Evolutionary conservation across 106 monocot genomes (phyloP), one percentile per base, ranked within the genome.

Genomic region (Platanthera guangdongensis): DNA sequence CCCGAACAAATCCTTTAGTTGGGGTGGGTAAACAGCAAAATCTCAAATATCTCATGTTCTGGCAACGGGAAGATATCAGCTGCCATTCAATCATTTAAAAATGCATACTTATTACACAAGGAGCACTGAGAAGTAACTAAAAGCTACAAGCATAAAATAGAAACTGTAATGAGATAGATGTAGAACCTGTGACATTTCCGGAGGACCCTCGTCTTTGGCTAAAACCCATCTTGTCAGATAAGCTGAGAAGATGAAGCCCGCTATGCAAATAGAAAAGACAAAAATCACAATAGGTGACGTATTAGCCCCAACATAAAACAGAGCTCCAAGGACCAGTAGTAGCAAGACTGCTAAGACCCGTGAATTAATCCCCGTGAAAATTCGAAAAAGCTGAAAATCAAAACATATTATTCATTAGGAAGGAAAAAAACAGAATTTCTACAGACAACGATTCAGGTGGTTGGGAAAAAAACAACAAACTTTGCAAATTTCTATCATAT

Each of bases 181-280:
- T 80, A 73, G n/a, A 88, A 96, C 96, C 90, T 96, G 79, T 70
- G 65, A 79, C 96, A 96, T 96, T 83, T 96, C 96, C 51, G 94
- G 92, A 75, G 99, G 94, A 0, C 99, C 99, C 78, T 99, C 99
- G 75, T 99, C 99, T 77, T 99, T 99, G 28, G 89, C 87, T 78
- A 99, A 92, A 84, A 99, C 99, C 99, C 99, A 99, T 74, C 92
- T 99, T 78, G 90, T 86, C 74, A 99, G 83, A 77, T 92, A 99
- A 52, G 92, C 63, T 64, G 99, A 63, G 77, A 99, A 99, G 76
- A 90, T 79, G 83, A 99, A 92, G 82, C 90, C 92, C 64, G 89
- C 57, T 47, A 81, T 85, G 84, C 99, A 94, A 71, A 94, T 76
- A 50, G 81, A 79, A 75, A 99, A 90, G 28, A 99, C 99, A 83